Evolutionary conservation across 164 flowering plant genomes (phyloP).

Genomic region (Magnolia officinalis): DNA sequence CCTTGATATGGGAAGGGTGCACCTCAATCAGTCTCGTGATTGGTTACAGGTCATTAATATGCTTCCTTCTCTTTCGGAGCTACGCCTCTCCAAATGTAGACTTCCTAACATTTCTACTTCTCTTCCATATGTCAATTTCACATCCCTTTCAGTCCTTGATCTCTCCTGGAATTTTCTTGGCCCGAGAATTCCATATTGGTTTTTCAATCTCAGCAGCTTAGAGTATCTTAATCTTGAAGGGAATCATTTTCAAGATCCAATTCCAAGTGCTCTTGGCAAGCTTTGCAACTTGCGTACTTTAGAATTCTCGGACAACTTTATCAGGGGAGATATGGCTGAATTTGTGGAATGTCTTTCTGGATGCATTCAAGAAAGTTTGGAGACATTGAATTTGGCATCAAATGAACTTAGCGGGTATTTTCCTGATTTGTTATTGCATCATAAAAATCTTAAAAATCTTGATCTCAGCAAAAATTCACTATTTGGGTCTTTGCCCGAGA

Average conservation of each 20-base stretch:
- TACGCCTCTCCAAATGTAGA: background rate
- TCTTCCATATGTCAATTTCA: background rate
- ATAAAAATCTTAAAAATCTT: too few species aligned
- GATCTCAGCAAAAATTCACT: too few species aligned
- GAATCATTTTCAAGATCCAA: background rate
- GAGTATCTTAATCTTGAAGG: background rate
- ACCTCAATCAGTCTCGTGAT: background rate
- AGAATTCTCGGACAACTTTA: background rate
- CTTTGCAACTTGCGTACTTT: background rate
- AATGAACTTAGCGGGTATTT: too few species aligned
- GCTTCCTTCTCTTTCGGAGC: conserved; percentile 12
- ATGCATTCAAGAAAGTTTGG: too few species aligned
- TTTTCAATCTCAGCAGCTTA: background rate
- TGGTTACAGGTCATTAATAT: conserved; percentile 6
- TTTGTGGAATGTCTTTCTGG: background rate
- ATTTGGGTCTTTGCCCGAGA: background rate
- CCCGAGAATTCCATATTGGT: background rate
- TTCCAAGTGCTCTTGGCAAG: background rate
- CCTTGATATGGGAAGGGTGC: background rate
- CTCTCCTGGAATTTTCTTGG: background rate
- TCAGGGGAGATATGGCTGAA: background rate
- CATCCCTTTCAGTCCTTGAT: background rate
- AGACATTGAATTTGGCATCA: too few species aligned
- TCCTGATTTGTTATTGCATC: too few species aligned
- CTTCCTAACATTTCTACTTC: background rate